Percentiles rank a stretch among this genome's conserved stretches.
These are phyloP conservation scores for Mycena vulgaris DNA, from an alignment of 768 basidiomycete genomes.

Conservation along the genomic window DNA sequence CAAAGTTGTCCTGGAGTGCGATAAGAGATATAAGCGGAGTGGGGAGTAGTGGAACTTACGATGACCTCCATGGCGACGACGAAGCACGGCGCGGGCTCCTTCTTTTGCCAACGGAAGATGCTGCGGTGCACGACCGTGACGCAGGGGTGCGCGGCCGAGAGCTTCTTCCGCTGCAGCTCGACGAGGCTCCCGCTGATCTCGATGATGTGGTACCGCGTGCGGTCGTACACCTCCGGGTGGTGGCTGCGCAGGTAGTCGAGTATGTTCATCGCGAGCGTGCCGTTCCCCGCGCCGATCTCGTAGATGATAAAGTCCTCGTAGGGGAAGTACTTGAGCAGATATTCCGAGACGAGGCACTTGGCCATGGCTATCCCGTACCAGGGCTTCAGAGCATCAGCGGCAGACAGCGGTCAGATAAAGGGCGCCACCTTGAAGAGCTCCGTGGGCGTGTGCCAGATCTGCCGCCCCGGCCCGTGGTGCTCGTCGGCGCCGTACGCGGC, in stretches of 20 bases:
- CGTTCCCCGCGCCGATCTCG: constrained; percentile 98
- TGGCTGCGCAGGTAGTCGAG: constrained; percentile 83
- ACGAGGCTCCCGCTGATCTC: constrained; percentile 92
- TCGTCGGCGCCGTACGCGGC: constrained; percentile 75
- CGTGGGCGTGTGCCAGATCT: constrained; percentile 99
- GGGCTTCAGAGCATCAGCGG: constrained; percentile 69
- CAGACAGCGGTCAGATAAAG: constrained; percentile 3
- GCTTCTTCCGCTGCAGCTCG: constrained; percentile 75
- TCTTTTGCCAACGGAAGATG: constrained; percentile 87
- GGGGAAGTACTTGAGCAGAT: constrained; percentile 95
- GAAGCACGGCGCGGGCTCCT: constrained; percentile 89
- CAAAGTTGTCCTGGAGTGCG: constrained; percentile 87
- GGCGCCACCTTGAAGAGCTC: constrained; percentile 91
- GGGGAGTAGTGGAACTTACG: constrained; percentile 63
- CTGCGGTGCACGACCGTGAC: constrained; percentile 82
- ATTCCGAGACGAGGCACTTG: constrained; percentile 90
- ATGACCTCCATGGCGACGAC: constrained; percentile 97
- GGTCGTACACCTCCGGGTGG: constrained; percentile 93
- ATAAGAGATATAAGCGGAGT: constrained; percentile 1
- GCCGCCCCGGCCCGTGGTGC: constrained; percentile 81
- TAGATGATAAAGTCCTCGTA: constrained; percentile 97
- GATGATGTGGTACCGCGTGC: constrained; percentile 93
- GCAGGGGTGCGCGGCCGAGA: constrained; percentile 75
- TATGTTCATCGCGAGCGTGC: constrained; percentile 92
- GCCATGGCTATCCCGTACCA: constrained; percentile 95